Conservation (phyloP, 2,329 filamentous ascomycete species). For the Aspergillus neotritici region DNA sequence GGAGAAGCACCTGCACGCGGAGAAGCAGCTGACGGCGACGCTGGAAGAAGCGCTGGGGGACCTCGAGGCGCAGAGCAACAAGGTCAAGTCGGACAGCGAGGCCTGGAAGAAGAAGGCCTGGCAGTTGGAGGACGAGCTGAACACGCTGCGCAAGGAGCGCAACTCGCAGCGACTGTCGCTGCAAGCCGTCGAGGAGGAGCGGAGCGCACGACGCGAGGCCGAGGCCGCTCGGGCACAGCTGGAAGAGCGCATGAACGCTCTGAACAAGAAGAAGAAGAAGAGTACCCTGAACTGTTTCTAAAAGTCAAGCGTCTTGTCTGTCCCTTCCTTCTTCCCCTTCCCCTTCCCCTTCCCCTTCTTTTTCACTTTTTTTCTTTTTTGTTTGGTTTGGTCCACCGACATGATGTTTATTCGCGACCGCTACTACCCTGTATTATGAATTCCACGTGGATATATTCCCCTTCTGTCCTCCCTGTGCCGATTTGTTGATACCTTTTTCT, state of each 20-base stretch:
- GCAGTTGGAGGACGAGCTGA: constrained; percentile 62
- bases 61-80: constrained; percentile 84
- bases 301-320: constrained; percentile 8
- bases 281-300: constrained; percentile 99
- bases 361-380: constrained; percentile 6
- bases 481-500: constrained; percentile 17
- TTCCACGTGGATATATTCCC: constrained; percentile 20
- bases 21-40: constrained; percentile 92
- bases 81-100: constrained; percentile 85
- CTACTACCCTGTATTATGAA: constrained; percentile 20
- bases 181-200: constrained; percentile 92
- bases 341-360: not conserved
- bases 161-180: constrained; percentile 60
- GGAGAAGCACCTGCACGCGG: constrained; percentile 91
- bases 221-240: constrained; percentile 84
- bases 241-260: constrained; percentile 89
- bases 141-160: constrained; percentile 53
- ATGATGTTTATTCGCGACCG: constrained; percentile 15
- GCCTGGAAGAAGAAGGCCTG: constrained; percentile 81
- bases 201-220: constrained; percentile 82
- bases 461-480: constrained; percentile 5
- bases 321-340: constrained; percentile 2
- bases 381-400: constrained; percentile 1
- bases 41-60: constrained; percentile 94
- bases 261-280: constrained; percentile 86